Base-by-base conservation (phyloP, 768 basidiomycete species). In the Calocera viscosa region DNA sequence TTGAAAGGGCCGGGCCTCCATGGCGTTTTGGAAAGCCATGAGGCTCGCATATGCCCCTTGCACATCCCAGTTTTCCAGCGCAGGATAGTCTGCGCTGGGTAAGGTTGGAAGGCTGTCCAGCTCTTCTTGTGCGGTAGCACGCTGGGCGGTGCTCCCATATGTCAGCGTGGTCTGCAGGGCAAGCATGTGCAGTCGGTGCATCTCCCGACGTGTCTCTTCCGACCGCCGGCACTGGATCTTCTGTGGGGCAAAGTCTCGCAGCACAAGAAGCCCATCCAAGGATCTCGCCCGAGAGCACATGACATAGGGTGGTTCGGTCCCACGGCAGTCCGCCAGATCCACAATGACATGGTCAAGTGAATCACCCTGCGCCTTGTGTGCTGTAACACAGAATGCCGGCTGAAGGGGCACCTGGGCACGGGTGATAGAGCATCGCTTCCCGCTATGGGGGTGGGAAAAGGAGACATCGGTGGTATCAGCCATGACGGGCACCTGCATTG, bases 311-410 rank as follows among this genome's bases (percentile, higher is more conserved):
- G 75, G 49, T 69, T 80, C 77, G 0, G 73, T 74, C 0, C 78
- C 77, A 10, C 63, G 49, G 38, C 75, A 78, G 19, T 65, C 66
- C 26, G 72, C 39, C 0, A 80, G 33, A 67, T 80, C 78, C 2
- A 80, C 68, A 26, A 79, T 73, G 0, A 72, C 75, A 3, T 69
- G 68, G 0, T 65, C 19, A 30, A 79, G 32, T 0, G 77, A 77
- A 64, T 77, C 74, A 0, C 80, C 79, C 72, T 81, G 79, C 0
- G 78, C 71, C 67, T 77, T 77, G 64, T 80, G 77, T 0, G 76
- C 76, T 1, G 79, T 80, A 67, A 80, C 75, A 0, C 78, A 75
- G 69, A 79, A 80, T 0, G 72, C 78, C 33, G 79, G 80, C 0
- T 72, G 8, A 0, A 81, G 60, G 0, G 79, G 77, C 0, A 81